phyloP scores from a whole-genome alignment of 176 grass and related monocot genomes.

The Musa troglodytarum region DNA sequence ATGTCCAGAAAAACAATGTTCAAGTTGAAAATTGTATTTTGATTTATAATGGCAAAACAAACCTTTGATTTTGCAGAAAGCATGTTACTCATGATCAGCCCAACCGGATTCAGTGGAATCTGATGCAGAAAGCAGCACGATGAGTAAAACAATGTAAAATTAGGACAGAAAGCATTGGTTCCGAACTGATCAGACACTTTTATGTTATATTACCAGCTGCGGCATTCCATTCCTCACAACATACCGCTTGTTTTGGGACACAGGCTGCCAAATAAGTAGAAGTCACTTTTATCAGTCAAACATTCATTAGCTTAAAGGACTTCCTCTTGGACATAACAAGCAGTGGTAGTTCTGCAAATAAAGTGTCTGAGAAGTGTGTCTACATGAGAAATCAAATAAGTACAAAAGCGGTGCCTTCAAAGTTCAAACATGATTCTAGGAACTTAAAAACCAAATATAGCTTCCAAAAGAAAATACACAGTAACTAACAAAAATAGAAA shows the following conservation, averaged over 20 bases:
- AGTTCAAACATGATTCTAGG: too few species aligned
- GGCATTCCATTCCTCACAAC: constrained; percentile 73
- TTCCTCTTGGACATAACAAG: neutral
- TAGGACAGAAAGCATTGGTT: neutral
- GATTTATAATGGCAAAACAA: constrained; percentile 15
- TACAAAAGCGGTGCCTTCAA: too few species aligned
- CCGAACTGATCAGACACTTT: constrained; percentile 2
- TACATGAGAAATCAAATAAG: too few species aligned
- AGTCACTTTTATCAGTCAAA: constrained; percentile 17
- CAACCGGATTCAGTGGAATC: constrained; percentile 77
- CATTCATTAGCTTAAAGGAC: neutral
- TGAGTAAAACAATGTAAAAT: constrained; percentile 17
- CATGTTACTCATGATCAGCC: constrained; percentile 57
- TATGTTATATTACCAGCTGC: constrained; percentile 46
- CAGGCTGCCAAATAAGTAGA: constrained; percentile 46
- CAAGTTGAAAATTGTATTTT: constrained; percentile 16
- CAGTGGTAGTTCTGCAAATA: too few species aligned
- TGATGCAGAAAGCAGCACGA: constrained; percentile 22
- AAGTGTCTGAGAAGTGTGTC: too few species aligned
- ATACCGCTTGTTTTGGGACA: constrained; percentile 85
- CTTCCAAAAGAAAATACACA: too few species aligned
- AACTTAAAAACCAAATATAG: too few species aligned
- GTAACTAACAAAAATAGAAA: too few species aligned
- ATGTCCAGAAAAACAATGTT: neutral
- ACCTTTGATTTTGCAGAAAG: constrained; percentile 95